Evolutionary conservation across 1,284 basidiomycete genomes (phyloP).

Genomic region (Sporisorium sorghi): DNA sequence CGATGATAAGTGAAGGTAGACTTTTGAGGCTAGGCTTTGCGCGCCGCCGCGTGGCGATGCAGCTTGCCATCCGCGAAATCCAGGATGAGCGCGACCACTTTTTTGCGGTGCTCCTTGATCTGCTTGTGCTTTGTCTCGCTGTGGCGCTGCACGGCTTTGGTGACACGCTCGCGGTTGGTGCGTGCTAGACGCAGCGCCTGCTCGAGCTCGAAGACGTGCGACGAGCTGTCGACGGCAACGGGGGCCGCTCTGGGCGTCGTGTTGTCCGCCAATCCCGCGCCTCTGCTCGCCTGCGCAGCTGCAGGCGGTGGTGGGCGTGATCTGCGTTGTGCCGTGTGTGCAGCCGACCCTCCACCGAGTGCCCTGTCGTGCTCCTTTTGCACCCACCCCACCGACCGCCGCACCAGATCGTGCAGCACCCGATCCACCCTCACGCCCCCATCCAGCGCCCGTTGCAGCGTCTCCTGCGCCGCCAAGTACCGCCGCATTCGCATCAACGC

Average conservation of each 20-base stretch:
- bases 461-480: slow-evolving; percentile 43
- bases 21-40: not conserved
- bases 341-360: not conserved
- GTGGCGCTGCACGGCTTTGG: not conserved
- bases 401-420: slow-evolving; percentile 26
- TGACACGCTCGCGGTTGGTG: slow-evolving; percentile 14
- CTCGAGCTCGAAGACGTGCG: slow-evolving; percentile 19
- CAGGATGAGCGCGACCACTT: slow-evolving; percentile 27
- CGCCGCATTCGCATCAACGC: slow-evolving; percentile 24
- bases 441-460: slow-evolving; percentile 32
- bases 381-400: slow-evolving; percentile 22
- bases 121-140: not conserved
- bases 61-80: slow-evolving; percentile 39
- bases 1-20: too few species aligned
- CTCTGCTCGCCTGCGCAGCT: not conserved
- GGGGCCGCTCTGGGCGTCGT: too few species aligned
- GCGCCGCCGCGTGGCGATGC: slow-evolving; percentile 18
- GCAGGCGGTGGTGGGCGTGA: not conserved
- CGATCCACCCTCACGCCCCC: slow-evolving; percentile 29
- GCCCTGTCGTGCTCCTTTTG: slow-evolving; percentile 15
- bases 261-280: too few species aligned
- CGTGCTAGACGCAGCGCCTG: slow-evolving; percentile 11
- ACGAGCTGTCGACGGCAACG: not conserved
- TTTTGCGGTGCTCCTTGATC: slow-evolving; percentile 33
- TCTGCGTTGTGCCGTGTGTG: not conserved